A percentile compares a stretch with the other conserved stretches of the same genome.
Conservation (phyloP, 495 filamentous ascomycete genomes). For the Daldinia caldariorum region DNA sequence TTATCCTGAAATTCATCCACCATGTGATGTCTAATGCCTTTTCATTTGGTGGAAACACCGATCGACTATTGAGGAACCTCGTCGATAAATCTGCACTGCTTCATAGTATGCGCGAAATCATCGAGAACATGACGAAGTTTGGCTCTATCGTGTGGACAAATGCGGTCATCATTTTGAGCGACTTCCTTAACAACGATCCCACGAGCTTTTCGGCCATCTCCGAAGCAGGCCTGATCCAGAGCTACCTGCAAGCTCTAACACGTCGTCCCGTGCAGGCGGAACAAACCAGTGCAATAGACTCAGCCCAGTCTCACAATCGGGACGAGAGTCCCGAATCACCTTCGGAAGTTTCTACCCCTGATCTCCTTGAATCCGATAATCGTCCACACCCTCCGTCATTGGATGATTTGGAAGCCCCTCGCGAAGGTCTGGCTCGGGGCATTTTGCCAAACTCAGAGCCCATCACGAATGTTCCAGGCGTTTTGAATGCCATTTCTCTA, state of each 20-base stretch:
- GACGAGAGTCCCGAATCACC: slow-evolving; percentile 52
- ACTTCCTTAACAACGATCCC: slow-evolving; percentile 98
- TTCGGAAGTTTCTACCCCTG: slow-evolving; percentile 51
- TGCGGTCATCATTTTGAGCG: slow-evolving; percentile 87
- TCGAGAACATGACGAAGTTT: slow-evolving; percentile 78
- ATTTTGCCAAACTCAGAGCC: slow-evolving; percentile 87
- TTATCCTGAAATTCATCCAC: slow-evolving; percentile 94
- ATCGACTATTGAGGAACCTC: slow-evolving; percentile 88
- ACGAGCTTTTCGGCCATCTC: slow-evolving; percentile 96
- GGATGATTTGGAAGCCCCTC: slow-evolving; percentile 54
- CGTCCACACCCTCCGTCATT: slow-evolving; percentile 57
- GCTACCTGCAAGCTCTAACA: slow-evolving; percentile 83
- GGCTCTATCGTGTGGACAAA: slow-evolving; percentile 95
- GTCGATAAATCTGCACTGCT: slow-evolving; percentile 92
- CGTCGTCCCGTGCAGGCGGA: slow-evolving; percentile 59
- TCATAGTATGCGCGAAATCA: slow-evolving; percentile 79
- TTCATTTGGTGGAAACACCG: slow-evolving; percentile 76
- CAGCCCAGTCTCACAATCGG: slow-evolving; percentile 38
- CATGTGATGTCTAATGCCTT: slow-evolving; percentile 87
- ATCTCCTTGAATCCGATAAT: slow-evolving; percentile 53
- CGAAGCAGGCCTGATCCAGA: slow-evolving; percentile 89
- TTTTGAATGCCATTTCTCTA: slow-evolving; percentile 92
- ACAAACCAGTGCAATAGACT: slow-evolving; percentile 50
- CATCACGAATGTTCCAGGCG: slow-evolving; percentile 83
- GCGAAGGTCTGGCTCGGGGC: slow-evolving; percentile 67